These are phyloP conservation scores for Fusarium udum DNA, from an alignment of 2,329 filamentous ascomycete genomes.

Conservation along the genomic window DNA sequence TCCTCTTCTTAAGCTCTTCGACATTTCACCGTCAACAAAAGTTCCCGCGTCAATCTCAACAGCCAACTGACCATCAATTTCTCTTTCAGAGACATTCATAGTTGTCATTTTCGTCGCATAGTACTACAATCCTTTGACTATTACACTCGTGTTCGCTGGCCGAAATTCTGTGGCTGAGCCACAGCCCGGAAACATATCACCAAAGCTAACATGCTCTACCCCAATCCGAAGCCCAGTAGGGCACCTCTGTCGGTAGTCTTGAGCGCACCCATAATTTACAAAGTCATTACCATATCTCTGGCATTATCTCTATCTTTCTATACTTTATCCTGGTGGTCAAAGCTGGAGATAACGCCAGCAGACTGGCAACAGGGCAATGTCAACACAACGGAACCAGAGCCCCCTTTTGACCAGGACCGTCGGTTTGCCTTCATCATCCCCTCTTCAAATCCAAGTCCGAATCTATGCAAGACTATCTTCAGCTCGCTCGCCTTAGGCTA, in stretches of 20 bases:
- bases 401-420: neutral
- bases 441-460: neutral
- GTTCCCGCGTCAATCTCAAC: neutral
- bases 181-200: neutral
- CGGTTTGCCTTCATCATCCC: neutral
- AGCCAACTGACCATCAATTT: neutral
- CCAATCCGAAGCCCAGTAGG: neutral
- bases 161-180: neutral
- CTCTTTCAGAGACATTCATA: neutral
- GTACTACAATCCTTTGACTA: fast-evolving
- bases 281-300: neutral
- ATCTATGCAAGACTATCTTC: neutral
- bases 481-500: neutral
- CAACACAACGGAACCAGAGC: neutral
- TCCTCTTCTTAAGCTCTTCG: neutral
- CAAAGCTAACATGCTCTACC: neutral
- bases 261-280: neutral
- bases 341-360: neutral
- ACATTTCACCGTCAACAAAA: neutral
- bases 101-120: neutral
- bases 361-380: neutral
- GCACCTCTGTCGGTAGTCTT: neutral
- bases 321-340: neutral
- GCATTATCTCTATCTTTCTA: neutral
- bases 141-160: no score